Base-by-base conservation (phyloP, 2,329 filamentous ascomycete species). In the Alternaria incomplexa region DNA sequence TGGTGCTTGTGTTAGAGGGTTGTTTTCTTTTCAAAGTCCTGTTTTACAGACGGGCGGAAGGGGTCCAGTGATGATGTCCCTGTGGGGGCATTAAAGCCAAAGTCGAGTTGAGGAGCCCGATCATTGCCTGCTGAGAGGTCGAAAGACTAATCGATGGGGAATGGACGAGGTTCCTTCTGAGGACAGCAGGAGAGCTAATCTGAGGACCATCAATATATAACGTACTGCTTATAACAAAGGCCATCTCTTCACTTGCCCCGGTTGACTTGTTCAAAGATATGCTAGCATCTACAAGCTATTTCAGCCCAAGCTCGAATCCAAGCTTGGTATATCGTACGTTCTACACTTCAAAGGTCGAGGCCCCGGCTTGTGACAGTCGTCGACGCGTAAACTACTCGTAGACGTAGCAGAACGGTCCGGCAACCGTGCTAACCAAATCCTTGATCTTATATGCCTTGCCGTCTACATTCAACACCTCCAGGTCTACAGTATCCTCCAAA, bases 381-480 rank as follows among this genome's bases (percentile, higher is more conserved):
- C 25, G 28, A 20, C 48, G 44, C 40, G 22, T 22, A 13, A 25
- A 26, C 23, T 54, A 77, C 68, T 76, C 67, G 65, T 85, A 85
- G 6, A 83, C 72, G 64, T 85, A 85, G 67, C 83, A 85, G 52
- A 85, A 82, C 20, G 81, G 82, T 2, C 83, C 83, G n/a, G 67
- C 79, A 15, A 82, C 76, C 4, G 83, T 84, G 52, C 81, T 84
- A 68, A 85, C 80, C 30, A 83, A 58, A 53, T 84, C 80, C 36
- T 76, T 75, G 63, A 85, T 81, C 51, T 75, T 77, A 32, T 80
- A 76, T 17, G 65, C 61, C 58, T 75, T 74, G 2, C 76, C 79
- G 52, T 79, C 73, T 2, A 75, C 67, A 61, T 75, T 75, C 44
- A 76, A 45, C 20, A 79, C 71, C 53, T 81, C 82, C 44, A 85